Evolutionary conservation across 2,329 filamentous ascomycete species (phyloP).

Genomic region (Plenodomus lindquistii): DNA sequence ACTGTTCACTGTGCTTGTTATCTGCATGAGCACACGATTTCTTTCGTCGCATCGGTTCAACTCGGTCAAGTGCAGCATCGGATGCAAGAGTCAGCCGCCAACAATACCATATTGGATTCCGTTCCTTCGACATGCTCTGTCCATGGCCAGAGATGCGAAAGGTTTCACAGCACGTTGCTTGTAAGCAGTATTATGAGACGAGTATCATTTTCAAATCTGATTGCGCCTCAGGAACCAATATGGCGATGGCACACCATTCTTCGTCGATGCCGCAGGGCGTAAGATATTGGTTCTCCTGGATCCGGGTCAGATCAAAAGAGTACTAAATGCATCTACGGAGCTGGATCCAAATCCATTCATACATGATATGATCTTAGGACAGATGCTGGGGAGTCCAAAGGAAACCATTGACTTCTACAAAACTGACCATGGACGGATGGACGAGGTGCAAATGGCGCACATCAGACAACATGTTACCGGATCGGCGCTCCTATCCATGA

Average conservation of each 20-base stretch:
- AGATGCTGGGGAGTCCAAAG: conserved; percentile 20
- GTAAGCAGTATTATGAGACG: conserved; percentile 2
- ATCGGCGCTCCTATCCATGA: conserved; percentile 6
- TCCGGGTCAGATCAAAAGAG: conserved; percentile 16
- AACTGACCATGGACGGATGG: conserved; percentile 4
- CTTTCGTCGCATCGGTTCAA: conserved; percentile 15
- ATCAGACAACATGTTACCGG: conserved; percentile 17
- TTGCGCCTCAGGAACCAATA: conserved; percentile 12
- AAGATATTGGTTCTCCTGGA: conserved; percentile 18
- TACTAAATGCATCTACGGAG: conserved; percentile 8
- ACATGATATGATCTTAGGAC: conserved; percentile 17
- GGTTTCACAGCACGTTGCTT: conserved; percentile 14
- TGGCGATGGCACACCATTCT: conserved; percentile 18
- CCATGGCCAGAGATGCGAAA: conserved; percentile 15
- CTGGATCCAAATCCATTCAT: conserved; percentile 19
- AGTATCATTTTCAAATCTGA: not conserved
- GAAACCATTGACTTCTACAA: conserved; percentile 17
- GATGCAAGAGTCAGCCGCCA: conserved; percentile 10
- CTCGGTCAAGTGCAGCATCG: conserved; percentile 10
- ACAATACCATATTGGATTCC: conserved; percentile 26
- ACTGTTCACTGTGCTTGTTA: conserved; percentile 6
- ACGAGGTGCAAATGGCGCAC: conserved; percentile 15
- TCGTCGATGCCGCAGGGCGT: conserved; percentile 18
- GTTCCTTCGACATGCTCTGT: conserved; percentile 18
- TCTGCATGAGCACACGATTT: conserved; percentile 16